Conservation (phyloP, 345 rosid species). For the Citrus maxima region DNA sequence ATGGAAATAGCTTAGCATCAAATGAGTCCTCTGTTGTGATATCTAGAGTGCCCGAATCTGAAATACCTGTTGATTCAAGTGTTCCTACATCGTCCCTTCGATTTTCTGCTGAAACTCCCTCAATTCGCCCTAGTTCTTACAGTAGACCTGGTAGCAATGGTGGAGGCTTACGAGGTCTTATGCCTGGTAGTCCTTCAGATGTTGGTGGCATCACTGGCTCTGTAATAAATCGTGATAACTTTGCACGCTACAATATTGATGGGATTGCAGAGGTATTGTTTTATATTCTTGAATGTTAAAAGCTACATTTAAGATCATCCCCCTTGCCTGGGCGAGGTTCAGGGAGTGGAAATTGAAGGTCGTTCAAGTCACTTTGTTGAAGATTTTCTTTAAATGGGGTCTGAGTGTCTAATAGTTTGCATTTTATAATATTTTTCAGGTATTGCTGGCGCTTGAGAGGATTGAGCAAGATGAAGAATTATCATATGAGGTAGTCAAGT, state of each 20-base stretch:
- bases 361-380: neutral
- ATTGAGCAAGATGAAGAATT: slow-evolving; percentile 82
- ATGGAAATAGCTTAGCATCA: slow-evolving; percentile 34
- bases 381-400: neutral
- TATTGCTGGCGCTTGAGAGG: slow-evolving; percentile 82
- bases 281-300: neutral
- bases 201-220: slow-evolving; percentile 42
- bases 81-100: slow-evolving; percentile 34
- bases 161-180: slow-evolving; percentile 36
- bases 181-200: slow-evolving; percentile 61
- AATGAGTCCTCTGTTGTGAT: slow-evolving; percentile 31
- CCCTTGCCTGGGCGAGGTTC: neutral
- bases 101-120: slow-evolving; percentile 32
- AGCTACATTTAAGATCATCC: neutral
- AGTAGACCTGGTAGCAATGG: slow-evolving; percentile 31
- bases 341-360: neutral
- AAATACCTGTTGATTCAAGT: slow-evolving; percentile 35
- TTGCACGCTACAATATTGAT: slow-evolving; percentile 58
- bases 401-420: neutral
- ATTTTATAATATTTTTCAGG: slow-evolving; percentile 42
- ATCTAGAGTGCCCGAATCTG: slow-evolving; percentile 42
- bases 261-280: slow-evolving; percentile 84
- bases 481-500: slow-evolving; percentile 62
- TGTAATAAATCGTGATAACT: slow-evolving; percentile 46
- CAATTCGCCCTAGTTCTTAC: slow-evolving; percentile 23